Conservation (phyloP, 495 filamentous ascomycete genomes). For the Paragyromitra xinjiangensis region DNA sequence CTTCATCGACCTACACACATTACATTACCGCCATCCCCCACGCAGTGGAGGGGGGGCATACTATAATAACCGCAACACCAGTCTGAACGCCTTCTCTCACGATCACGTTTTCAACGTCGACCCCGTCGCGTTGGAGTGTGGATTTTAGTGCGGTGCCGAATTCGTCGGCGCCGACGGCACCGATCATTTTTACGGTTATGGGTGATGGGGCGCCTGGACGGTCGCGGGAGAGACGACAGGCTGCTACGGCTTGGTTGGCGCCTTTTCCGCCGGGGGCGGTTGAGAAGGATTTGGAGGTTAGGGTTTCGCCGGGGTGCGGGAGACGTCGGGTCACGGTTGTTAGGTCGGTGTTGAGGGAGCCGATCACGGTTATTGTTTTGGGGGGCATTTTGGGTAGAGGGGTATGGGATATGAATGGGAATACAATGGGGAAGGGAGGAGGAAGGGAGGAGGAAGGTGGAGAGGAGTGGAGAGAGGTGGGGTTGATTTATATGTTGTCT, state of each 20-base stretch:
- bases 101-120: constrained; percentile 45
- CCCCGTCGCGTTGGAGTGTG: constrained; percentile 54
- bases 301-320: constrained; percentile 83
- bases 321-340: constrained; percentile 85
- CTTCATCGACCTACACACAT: constrained; percentile 71
- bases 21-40: background rate
- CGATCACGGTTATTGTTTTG: constrained; percentile 77
- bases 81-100: constrained; percentile 66
- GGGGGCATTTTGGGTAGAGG: constrained; percentile 59
- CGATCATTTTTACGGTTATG: constrained; percentile 79
- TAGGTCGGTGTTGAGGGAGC: constrained; percentile 93
- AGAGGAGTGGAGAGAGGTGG: background rate
- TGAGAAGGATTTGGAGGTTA: constrained; percentile 79
- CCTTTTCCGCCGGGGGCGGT: constrained; percentile 91
- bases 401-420: background rate
- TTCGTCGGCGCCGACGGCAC: constrained; percentile 77
- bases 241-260: constrained; percentile 92
- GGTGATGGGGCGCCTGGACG: constrained; percentile 58
- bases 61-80: constrained; percentile 81
- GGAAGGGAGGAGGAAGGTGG: background rate
- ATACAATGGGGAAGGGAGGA: background rate
- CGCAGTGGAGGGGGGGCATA: background rate
- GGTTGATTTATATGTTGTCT: background rate
- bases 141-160: constrained; percentile 66
- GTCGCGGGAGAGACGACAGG: constrained; percentile 69